phyloP scores from a whole-genome alignment of 1,284 basidiomycete species.

The Xerocomus nothofagi region DNA sequence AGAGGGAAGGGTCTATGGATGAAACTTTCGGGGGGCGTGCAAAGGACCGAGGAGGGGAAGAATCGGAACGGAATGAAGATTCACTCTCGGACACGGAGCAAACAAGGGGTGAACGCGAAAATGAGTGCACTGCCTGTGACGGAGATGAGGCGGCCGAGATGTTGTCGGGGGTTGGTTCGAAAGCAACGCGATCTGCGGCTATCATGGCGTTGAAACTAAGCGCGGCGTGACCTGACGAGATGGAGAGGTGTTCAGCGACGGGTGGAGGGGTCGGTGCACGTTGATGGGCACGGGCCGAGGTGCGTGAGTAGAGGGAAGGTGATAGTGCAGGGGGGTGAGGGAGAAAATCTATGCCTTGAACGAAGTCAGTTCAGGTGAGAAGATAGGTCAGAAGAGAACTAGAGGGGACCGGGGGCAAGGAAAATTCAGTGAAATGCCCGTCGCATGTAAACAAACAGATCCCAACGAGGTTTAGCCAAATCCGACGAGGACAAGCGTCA shows the following conservation, averaged over 20 bases:
- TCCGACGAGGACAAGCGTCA: background rate
- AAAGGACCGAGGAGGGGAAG: conserved; percentile 40
- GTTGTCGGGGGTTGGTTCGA: conserved; percentile 11
- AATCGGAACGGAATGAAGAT: conserved; percentile 39
- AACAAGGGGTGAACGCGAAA: conserved; percentile 32
- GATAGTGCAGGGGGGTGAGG: conserved; percentile 33
- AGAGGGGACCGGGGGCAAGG: conserved; percentile 10
- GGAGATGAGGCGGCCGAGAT: conserved; percentile 13
- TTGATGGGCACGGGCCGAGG: conserved; percentile 29
- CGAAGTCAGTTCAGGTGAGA: conserved; percentile 18
- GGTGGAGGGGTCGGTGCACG: conserved; percentile 35
- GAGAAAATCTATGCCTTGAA: conserved; percentile 30
- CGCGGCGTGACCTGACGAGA: conserved; percentile 14
- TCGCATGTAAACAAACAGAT: conserved; percentile 33
- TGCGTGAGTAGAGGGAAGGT: conserved; percentile 36
- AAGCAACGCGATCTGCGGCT: conserved; percentile 13
- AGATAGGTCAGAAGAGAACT: background rate
- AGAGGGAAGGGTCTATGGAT: conserved; percentile 60
- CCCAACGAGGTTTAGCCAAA: conserved; percentile 12
- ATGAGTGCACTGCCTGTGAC: conserved; percentile 18
- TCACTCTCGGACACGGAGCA: conserved; percentile 42
- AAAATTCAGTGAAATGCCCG: no score
- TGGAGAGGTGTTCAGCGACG: conserved; percentile 19
- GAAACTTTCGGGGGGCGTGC: conserved; percentile 47
- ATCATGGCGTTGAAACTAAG: conserved; percentile 22